A percentile compares a stretch with the other conserved stretches of the same genome.
Evolutionary conservation across 164 flowering plant species (phyloP).

Genomic region (Sextonia rubra): DNA sequence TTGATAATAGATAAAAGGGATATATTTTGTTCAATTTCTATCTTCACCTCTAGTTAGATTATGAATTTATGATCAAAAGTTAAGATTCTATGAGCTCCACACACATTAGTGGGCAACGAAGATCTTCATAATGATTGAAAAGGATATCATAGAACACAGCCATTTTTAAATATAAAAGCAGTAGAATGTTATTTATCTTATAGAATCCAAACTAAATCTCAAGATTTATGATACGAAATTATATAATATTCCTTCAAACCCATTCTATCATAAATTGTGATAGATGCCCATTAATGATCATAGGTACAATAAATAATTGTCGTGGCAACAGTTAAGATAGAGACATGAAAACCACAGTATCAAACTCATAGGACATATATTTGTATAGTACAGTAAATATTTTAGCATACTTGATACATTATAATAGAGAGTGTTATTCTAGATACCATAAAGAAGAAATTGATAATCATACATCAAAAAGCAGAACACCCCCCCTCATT

Average conservation of each 20-base stretch:
- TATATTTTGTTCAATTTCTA: background rate
- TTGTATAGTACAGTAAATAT: no score
- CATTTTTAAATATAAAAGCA: background rate
- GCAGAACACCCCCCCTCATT: no score
- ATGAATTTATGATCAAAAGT: no score
- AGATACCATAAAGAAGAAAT: no score
- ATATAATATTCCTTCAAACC: slow-evolving; percentile 84
- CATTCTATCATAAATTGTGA: slow-evolving; percentile 60
- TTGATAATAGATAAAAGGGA: background rate
- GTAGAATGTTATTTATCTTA: no score
- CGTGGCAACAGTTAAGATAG: no score
- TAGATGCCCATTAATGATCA: slow-evolving; percentile 68
- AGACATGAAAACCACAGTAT: no score
- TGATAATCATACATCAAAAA: no score
- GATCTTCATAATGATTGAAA: background rate
- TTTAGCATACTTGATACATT: no score
- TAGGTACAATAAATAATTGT: slow-evolving; percentile 31
- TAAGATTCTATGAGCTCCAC: background rate
- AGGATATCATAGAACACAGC: background rate
- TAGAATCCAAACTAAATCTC: no score
- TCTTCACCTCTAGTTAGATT: background rate
- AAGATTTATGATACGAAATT: slow-evolving; percentile 5
- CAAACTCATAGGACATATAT: no score
- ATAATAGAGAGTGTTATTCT: no score
- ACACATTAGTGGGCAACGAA: background rate